phyloP scores from a whole-genome alignment of 306 rosid species.

The Cucurbita pepo region DNA sequence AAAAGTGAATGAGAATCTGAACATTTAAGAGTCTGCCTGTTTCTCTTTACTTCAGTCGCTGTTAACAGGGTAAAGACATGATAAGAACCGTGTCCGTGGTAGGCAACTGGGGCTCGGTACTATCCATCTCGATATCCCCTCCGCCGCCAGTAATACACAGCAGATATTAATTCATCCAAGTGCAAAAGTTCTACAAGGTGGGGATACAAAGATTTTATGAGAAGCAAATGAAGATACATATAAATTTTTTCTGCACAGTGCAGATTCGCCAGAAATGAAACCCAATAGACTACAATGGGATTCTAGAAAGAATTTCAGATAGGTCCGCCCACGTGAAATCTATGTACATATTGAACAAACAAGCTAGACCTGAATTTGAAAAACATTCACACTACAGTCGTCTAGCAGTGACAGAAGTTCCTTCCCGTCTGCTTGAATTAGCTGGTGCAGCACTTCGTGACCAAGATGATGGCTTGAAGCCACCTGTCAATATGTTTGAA shows the following conservation, averaged over 20 bases:
- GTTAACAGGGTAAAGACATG: background rate
- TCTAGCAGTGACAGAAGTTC: constrained; percentile 17
- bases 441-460: constrained; percentile 17
- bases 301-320: background rate
- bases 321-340: background rate
- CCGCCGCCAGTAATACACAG: background rate
- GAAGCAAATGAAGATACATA: background rate
- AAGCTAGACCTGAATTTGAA: background rate
- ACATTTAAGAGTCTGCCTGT: background rate
- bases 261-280: background rate
- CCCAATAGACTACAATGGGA: background rate
- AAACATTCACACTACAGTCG: background rate
- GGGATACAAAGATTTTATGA: background rate
- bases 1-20: constrained; percentile 3
- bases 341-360: background rate
- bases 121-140: constrained; percentile 3
- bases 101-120: background rate
- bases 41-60: background rate
- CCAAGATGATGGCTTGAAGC: constrained; percentile 59
- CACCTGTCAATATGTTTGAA: constrained; percentile 44
- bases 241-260: too few relatives aligned
- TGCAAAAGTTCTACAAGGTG: background rate
- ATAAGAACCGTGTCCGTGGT: background rate
- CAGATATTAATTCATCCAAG: background rate
- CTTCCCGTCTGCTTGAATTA: constrained; percentile 19